Evolutionary conservation across 768 basidiomycete genomes (phyloP).

Genomic region (Scleroderma bovista): DNA sequence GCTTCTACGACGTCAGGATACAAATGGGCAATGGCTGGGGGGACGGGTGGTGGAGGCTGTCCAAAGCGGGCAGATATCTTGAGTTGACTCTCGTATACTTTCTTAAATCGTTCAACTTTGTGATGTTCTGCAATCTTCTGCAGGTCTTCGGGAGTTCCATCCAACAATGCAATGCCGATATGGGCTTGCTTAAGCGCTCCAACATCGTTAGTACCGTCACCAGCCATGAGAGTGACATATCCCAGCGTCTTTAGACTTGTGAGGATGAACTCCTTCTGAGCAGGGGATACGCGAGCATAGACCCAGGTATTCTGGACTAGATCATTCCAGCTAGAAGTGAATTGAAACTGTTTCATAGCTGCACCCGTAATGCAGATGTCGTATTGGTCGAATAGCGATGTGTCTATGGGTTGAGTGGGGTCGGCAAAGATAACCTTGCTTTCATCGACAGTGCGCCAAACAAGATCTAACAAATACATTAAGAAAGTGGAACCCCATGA

Average conservation of each 20-base stretch:
- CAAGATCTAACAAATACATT: conserved; percentile 51
- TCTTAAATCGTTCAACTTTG: conserved; percentile 85
- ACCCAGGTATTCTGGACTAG: conserved; percentile 97
- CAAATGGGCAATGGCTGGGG: conserved; percentile 77
- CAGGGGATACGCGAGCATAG: conserved; percentile 94
- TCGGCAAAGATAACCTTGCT: conserved; percentile 82
- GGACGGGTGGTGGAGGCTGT: conserved; percentile 91
- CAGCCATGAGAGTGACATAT: conserved; percentile 94
- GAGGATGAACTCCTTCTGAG: conserved; percentile 94
- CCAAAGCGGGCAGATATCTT: conserved; percentile 86
- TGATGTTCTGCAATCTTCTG: conserved; percentile 93
- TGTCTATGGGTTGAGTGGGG: conserved; percentile 73
- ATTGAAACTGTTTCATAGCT: conserved; percentile 83
- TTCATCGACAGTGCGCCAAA: conserved; percentile 94
- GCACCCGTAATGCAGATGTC: conserved; percentile 97
- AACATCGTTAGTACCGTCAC: conserved; percentile 98
- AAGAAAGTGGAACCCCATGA: not conserved
- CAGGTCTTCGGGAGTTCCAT: conserved; percentile 87
- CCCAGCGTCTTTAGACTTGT: conserved; percentile 85
- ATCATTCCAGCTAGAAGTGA: conserved; percentile 62
- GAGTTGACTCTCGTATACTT: conserved; percentile 94
- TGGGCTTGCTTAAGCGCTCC: conserved; percentile 98
- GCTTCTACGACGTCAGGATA: conserved; percentile 90
- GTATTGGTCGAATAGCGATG: conserved; percentile 72
- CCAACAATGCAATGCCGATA: conserved; percentile 88